phyloP scores from a whole-genome alignment of 768 basidiomycete genomes.

The Leccinum variicolor region DNA sequence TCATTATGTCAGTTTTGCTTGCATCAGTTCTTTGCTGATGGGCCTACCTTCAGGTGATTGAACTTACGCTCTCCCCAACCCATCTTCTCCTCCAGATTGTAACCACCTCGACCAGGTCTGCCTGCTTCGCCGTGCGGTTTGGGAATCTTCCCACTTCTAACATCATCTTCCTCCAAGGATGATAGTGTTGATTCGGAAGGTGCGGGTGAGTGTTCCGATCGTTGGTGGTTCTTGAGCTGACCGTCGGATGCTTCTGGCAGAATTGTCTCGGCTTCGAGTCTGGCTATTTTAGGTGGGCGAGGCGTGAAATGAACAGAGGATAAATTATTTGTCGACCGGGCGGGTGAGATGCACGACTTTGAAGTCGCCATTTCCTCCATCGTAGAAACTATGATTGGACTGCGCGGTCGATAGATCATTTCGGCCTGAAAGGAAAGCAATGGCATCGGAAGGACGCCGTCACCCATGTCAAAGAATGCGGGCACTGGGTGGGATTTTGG shows the following conservation, averaged over 20 bases:
- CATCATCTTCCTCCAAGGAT: neutral
- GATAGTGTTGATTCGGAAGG: neutral
- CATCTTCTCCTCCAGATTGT: conserved; percentile 1
- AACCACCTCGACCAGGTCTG: neutral
- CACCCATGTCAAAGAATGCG: neutral
- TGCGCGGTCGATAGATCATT: neutral
- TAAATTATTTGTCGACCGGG: neutral
- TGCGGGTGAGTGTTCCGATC: neutral
- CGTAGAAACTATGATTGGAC: neutral
- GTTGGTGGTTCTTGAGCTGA: neutral
- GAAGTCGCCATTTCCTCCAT: neutral
- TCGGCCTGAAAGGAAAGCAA: neutral
- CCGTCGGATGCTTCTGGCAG: neutral
- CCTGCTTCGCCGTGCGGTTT: neutral
- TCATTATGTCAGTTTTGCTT: neutral
- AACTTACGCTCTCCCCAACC: neutral
- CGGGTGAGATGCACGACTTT: too few species aligned
- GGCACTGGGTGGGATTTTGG: neutral
- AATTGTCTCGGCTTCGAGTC: too few species aligned
- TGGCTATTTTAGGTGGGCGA: neutral
- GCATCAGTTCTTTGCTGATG: neutral
- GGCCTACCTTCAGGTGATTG: neutral
- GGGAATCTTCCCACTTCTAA: neutral
- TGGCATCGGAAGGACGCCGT: neutral
- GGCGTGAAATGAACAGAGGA: neutral